Evolutionary conservation across 257 asterid genomes (phyloP).

Genomic region (Penstemon newberryi): DNA sequence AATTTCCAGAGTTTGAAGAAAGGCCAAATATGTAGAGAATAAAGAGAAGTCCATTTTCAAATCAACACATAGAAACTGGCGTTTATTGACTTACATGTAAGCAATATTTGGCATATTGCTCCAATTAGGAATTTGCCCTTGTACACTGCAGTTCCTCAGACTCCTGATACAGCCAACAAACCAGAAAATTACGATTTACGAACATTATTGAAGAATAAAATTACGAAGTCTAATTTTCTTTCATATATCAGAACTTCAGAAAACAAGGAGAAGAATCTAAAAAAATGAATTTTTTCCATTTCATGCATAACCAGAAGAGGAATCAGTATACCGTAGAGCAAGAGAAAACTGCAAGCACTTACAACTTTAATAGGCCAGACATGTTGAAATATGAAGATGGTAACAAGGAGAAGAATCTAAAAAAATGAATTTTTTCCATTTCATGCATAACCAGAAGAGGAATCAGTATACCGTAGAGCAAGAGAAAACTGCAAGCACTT

Average conservation of each 20-base stretch:
- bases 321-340: conserved; percentile 10
- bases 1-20: too few species aligned
- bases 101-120: conserved; percentile 60
- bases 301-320: not conserved
- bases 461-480: conserved; percentile 10
- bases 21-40: too few species aligned
- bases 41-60: too few species aligned
- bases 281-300: not conserved
- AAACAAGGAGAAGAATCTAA: not conserved
- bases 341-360: conserved; percentile 31
- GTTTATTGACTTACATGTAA: conserved; percentile 61
- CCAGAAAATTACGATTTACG: conserved; percentile 11
- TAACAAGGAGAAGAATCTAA: conserved; percentile 17
- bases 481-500: conserved; percentile 31
- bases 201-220: conserved; percentile 18
- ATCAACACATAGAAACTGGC: too few species aligned
- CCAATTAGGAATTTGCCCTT: conserved; percentile 80
- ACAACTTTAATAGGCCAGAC: conserved; percentile 57
- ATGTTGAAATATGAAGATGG: conserved; percentile 63
- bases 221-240: conserved; percentile 4
- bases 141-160: conserved; percentile 93
- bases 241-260: not conserved
- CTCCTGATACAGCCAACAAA: conserved; percentile 65
- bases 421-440: not conserved
- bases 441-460: not conserved